These are phyloP conservation scores for Lepiota subincarnata DNA, from an alignment of 768 basidiomycete genomes.

Conservation along the genomic window DNA sequence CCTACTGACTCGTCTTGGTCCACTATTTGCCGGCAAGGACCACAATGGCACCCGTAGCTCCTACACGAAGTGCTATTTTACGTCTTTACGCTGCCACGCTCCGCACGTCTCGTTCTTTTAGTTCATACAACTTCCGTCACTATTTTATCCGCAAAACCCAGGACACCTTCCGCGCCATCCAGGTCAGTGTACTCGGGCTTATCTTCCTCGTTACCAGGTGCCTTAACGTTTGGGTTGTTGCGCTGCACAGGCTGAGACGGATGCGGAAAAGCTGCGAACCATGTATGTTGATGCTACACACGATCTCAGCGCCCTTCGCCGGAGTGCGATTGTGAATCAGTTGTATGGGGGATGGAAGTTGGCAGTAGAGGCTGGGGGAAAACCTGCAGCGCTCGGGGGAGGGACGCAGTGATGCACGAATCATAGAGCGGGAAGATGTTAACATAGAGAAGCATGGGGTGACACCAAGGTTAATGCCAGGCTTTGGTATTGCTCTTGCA, in stretches of 20 bases:
- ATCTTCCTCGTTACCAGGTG: not conserved
- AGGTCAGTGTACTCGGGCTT: conserved; percentile 39
- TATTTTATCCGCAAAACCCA: conserved; percentile 77
- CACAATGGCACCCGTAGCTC: conserved; percentile 42
- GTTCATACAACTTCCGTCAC: conserved; percentile 91
- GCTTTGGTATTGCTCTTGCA: too few relatives aligned
- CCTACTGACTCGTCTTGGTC: conserved; percentile 9
- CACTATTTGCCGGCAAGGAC: not conserved
- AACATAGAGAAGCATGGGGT: too few relatives aligned
- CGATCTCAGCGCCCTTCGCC: conserved; percentile 74
- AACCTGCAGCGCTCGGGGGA: conserved; percentile 22
- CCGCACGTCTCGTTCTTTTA: conserved; percentile 76
- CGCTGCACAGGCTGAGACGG: conserved; percentile 50
- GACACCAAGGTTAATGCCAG: too few relatives aligned
- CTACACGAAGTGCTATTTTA: conserved; percentile 62
- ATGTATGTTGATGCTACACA: conserved; percentile 68
- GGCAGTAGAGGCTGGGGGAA: conserved; percentile 65
- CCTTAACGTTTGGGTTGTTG: conserved; percentile 5
- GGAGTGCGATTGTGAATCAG: conserved; percentile 84
- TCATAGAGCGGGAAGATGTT: too few relatives aligned
- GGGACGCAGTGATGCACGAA: conserved; percentile 24
- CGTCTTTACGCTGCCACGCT: conserved; percentile 73
- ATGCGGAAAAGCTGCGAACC: conserved; percentile 50
- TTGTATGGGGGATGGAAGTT: conserved; percentile 85
- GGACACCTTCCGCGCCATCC: conserved; percentile 65